These are phyloP conservation scores for Halophytophthora batemanensis DNA, from an alignment of 352 stramenopile species.

Conservation along the genomic window DNA sequence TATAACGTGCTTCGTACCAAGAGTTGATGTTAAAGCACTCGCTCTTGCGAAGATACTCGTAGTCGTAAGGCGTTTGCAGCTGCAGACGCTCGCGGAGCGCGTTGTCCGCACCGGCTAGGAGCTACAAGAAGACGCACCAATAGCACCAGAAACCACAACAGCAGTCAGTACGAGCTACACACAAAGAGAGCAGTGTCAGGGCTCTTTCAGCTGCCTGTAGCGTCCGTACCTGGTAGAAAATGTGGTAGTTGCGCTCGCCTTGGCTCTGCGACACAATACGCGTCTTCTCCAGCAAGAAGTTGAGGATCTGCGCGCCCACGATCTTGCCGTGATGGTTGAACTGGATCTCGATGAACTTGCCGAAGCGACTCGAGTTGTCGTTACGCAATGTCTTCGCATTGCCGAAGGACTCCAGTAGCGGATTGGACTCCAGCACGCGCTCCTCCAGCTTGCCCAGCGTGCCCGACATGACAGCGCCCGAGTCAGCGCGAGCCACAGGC, in stretches of 20 bases:
- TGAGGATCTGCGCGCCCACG: constrained; percentile 87
- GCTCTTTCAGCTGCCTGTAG: constrained; percentile 10
- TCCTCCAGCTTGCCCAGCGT: constrained; percentile 86
- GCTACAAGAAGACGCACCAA: constrained; percentile 21
- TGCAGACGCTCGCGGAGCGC: constrained; percentile 60
- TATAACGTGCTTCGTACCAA: constrained; percentile 29
- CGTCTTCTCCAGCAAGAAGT: constrained; percentile 91
- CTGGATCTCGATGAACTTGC: constrained; percentile 97
- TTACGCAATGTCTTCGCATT: constrained; percentile 95
- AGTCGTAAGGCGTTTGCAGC: constrained; percentile 72
- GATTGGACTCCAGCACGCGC: constrained; percentile 86
- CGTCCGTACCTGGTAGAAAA: constrained; percentile 93
- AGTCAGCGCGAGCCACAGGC: constrained; percentile 23
- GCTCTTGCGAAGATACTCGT: constrained; percentile 87
- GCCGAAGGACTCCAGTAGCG: constrained; percentile 87
- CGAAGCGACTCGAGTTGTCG: constrained; percentile 96
- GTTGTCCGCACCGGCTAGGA: constrained; percentile 79
- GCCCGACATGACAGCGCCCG: constrained; percentile 85
- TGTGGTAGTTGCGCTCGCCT: constrained; percentile 96
- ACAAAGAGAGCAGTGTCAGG: constrained; percentile 3
- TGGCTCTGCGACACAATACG: constrained; percentile 87
- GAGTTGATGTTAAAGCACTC: constrained; percentile 81
- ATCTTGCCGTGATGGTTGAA: constrained; percentile 94
- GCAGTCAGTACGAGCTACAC: constrained; percentile 4
- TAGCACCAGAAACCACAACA: not conserved